Evolutionary conservation across 495 filamentous ascomycete species (phyloP), one percentile per base, ranked within the genome.

Genomic region (Bacidia rubella): DNA sequence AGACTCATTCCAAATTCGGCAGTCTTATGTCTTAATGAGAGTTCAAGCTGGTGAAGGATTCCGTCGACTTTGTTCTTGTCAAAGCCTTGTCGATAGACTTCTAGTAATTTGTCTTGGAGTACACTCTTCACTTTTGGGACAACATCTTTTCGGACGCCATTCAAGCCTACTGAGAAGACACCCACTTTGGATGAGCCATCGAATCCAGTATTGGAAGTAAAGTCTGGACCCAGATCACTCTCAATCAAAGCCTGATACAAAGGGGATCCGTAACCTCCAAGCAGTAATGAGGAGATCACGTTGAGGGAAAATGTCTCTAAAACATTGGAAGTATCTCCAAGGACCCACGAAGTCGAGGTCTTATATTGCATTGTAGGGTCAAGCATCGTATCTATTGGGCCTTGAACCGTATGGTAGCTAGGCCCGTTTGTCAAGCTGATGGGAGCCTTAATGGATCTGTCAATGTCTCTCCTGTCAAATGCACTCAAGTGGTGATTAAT

Each of bases 211-310:
- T 98, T 98, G 5, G 93, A 86, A 27, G 84, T 92, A 69, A 87
- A 98, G 52, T 95, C 88, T 4, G 86, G 85, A 48, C 92, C 92
- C 15, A 97, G 72, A 19, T 90, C 90, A 55, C 84, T 80, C 61
- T 97, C 92, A 54, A 98, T 86, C 39, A 97, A 70, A n/a, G 81
- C 83, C 48, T 80, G 81, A 63, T 97, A 97, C 57, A 98, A 70
- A 2, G 92, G 93, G 21, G 92, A 95, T 21, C 92, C 89, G 64
- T 96, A 98, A 15, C 93, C 92, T 63, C 95, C 87, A 56, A 92
- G 75, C 26, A 98, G 70, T 26, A 97, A 66, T 1, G 82, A 85
- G 15, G 87, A 89, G 23, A 95, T 63, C 23, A 98, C 73, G 24
- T 83, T 75, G 9, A 94, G 62, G 0, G 88, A 87, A 67, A 97